These are phyloP conservation scores for Eucalyptus brandiana DNA, from an alignment of 345 rosid species.

Conservation along the genomic window DNA sequence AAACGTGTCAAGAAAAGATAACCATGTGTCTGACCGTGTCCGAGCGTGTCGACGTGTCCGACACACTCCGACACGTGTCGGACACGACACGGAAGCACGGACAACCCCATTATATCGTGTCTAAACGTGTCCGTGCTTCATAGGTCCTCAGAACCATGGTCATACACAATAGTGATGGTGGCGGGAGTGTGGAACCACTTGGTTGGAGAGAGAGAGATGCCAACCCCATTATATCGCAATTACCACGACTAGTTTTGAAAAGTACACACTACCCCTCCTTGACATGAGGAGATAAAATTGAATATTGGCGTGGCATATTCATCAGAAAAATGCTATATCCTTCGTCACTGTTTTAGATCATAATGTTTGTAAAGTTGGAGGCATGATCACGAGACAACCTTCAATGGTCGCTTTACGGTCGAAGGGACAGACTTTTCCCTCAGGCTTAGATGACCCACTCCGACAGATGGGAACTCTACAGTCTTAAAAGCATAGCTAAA, in stretches of 20 bases:
- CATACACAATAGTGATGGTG: neutral
- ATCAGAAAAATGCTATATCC: neutral
- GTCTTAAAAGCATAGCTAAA: neutral
- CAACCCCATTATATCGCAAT: neutral
- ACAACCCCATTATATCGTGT: too few species aligned
- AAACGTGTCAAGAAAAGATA: too few species aligned
- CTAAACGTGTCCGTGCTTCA: too few species aligned
- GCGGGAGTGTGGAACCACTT: neutral
- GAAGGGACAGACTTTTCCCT: neutral
- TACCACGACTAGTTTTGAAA: neutral
- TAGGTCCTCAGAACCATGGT: neutral
- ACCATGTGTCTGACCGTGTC: too few species aligned
- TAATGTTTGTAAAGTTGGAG: neutral
- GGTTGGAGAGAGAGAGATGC: neutral
- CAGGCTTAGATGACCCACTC: neutral
- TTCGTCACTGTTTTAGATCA: neutral
- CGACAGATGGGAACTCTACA: neutral
- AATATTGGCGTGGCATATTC: neutral
- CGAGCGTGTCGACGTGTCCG: rapidly evolving
- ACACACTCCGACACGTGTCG: rapidly evolving
- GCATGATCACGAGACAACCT: neutral
- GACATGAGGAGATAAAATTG: neutral
- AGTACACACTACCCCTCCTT: neutral
- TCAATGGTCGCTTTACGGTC: neutral
- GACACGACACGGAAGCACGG: too few species aligned